phyloP scores from a whole-genome alignment of 176 grass and related monocot species.

The Cenchrus purpureus region DNA sequence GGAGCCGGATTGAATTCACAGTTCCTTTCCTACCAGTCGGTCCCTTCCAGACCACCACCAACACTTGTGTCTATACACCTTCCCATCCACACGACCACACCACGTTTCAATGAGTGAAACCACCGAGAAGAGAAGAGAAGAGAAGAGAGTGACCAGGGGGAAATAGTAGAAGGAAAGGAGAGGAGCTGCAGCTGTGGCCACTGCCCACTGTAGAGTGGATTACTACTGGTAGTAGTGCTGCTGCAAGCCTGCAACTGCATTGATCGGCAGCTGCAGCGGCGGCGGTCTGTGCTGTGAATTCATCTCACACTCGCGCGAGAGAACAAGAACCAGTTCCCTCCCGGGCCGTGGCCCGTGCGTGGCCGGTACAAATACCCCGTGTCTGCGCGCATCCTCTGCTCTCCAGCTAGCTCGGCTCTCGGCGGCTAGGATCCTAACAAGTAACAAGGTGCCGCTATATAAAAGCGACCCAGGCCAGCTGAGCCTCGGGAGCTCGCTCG shows the following conservation, averaged over 20 bases:
- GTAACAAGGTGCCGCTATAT: slow-evolving; percentile 35
- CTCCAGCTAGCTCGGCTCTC: slow-evolving; percentile 3
- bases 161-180: background rate
- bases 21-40: background rate
- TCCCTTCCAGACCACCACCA: background rate
- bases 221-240: background rate
- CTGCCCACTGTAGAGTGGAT: background rate
- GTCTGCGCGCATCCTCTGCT: slow-evolving; percentile 15
- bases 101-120: slow-evolving; percentile 4
- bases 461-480: slow-evolving; percentile 41
- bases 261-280: background rate
- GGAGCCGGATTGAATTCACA: slow-evolving; percentile 2
- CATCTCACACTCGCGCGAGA: background rate
- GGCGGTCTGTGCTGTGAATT: background rate
- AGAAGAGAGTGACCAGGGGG: background rate
- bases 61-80: background rate
- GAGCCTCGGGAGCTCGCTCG: slow-evolving; percentile 19
- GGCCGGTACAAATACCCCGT: slow-evolving; percentile 23
- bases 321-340: slow-evolving; percentile 35
- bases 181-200: background rate
- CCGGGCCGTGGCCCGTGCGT: background rate
- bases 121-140: slow-evolving; percentile 18
- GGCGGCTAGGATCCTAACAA: slow-evolving; percentile 29
- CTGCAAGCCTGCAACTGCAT: background rate
- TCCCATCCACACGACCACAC: background rate